phyloP scores from a whole-genome alignment of 306 rosid genomes.

The Arachis stenosperma region DNA sequence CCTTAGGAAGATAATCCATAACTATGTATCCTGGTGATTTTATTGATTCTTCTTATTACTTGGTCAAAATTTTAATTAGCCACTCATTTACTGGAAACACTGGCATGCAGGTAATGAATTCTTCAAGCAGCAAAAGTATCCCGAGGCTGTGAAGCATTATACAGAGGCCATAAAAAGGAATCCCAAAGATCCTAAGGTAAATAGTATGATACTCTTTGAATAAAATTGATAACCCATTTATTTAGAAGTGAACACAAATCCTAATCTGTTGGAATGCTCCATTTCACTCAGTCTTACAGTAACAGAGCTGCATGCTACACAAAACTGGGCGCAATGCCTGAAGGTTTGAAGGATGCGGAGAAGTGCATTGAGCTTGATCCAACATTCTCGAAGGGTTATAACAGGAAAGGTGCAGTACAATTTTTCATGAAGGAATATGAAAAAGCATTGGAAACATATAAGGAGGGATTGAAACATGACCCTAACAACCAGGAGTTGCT shows the following conservation, averaged over 20 bases:
- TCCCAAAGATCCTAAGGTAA: conserved; percentile 67
- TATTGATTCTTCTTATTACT: background rate
- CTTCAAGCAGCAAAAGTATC: conserved; percentile 77
- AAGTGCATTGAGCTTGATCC: conserved; percentile 97
- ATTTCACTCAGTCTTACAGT: conserved; percentile 65
- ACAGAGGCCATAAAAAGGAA: conserved; percentile 75
- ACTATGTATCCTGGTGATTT: background rate
- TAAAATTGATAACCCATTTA: background rate
- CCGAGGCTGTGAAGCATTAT: conserved; percentile 79
- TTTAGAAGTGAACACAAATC: background rate
- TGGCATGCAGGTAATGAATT: conserved; percentile 67
- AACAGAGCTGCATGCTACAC: conserved; percentile 98
- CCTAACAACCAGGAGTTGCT: conserved; percentile 80
- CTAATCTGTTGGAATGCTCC: conserved; percentile 3
- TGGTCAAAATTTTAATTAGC: background rate
- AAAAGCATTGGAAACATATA: conserved; percentile 92
- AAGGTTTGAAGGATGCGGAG: conserved; percentile 96
- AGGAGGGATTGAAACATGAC: conserved; percentile 87
- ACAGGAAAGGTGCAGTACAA: conserved; percentile 89
- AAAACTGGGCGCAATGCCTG: conserved; percentile 93
- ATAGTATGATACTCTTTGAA: background rate
- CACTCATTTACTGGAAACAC: background rate
- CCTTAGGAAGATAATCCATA: background rate
- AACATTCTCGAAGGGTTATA: conserved; percentile 84
- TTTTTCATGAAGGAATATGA: conserved; percentile 97